phyloP scores from a whole-genome alignment of 306 rosid genomes.

The Medicago truncatula region MtrunA17r5.0-ANR NC_053044.1:44321501-44322000 shows the following conservation, averaged over 20 bases:
- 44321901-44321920: not conserved
- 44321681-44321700: constrained; percentile 81
- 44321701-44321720: constrained; percentile 78
- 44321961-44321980: not conserved
- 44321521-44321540: constrained; percentile 1
- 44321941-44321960: not conserved
- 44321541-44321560: constrained; percentile 13
- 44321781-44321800: not conserved
- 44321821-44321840: not conserved
- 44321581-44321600: not conserved
- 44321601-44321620: constrained; percentile 2
- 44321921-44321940: not conserved
- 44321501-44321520: not conserved
- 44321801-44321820: not conserved
- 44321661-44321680: constrained; percentile 86
- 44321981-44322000: not conserved
- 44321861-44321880: not conserved
- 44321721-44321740: constrained; percentile 92
- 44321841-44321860: not conserved
- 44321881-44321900: not conserved
- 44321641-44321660: constrained; percentile 91
- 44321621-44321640: constrained; percentile 54
- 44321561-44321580: not conserved
- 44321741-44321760: constrained; percentile 42
- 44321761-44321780: not conserved